These are phyloP conservation scores for Picochlorum sp. DNA, from an alignment of 139 green algal genomes.

Conservation along the genomic window DNA sequence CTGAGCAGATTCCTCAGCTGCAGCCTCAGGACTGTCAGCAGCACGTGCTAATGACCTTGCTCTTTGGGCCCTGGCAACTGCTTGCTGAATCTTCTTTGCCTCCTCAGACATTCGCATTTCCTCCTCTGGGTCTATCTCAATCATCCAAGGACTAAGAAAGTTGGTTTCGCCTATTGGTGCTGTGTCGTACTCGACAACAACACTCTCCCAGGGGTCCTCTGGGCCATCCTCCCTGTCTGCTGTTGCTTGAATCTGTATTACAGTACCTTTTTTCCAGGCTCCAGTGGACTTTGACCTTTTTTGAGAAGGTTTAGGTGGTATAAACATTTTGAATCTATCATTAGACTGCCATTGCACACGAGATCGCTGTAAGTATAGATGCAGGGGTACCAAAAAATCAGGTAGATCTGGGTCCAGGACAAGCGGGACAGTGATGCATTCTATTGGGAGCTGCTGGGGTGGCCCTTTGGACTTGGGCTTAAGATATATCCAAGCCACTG, in stretches of 20 bases:
- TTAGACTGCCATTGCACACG: constrained; percentile 43
- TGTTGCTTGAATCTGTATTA: constrained; percentile 19
- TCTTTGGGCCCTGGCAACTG: constrained; percentile 17
- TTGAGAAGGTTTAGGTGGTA: constrained; percentile 40
- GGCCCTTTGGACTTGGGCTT: constrained; percentile 19
- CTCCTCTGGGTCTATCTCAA: constrained; percentile 67
- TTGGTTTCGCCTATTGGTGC: constrained; percentile 4
- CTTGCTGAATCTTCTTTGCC: constrained; percentile 21
- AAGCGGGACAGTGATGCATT: constrained; percentile 36
- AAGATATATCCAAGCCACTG: constrained; percentile 67
- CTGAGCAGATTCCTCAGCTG: neutral
- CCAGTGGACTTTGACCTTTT: constrained; percentile 33
- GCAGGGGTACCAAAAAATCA: constrained; percentile 51
- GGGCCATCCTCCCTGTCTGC: constrained; percentile 2
- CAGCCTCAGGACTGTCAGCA: neutral
- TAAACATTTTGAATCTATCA: constrained; percentile 68
- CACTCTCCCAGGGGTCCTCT: constrained; percentile 63
- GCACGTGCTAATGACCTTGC: neutral
- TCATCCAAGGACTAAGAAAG: constrained; percentile 66
- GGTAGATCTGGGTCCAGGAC: constrained; percentile 56
- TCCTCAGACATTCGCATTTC: constrained; percentile 31
- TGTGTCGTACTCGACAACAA: constrained; percentile 58
- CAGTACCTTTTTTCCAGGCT: constrained; percentile 55
- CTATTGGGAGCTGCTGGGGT: constrained; percentile 12
- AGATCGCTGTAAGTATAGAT: constrained; percentile 33